These are phyloP conservation scores for Acanthamoeba sp. DNA, from an alignment of 208 protist genomes.

Conservation along the genomic window DNA sequence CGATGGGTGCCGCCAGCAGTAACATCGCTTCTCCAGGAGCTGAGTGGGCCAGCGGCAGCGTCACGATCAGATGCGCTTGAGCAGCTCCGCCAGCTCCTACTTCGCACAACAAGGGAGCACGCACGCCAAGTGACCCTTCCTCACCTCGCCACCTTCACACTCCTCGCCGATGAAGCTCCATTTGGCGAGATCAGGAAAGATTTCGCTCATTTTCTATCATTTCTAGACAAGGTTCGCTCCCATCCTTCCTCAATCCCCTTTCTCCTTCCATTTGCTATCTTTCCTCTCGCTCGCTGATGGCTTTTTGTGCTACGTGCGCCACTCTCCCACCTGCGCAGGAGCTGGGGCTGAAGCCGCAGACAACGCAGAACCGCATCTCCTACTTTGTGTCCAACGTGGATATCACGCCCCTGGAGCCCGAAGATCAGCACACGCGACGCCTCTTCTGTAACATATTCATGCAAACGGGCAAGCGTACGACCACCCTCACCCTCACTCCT, in stretches of 20 bases:
- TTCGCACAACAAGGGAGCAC: background rate
- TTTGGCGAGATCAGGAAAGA: background rate
- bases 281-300: too few species aligned
- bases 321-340: too few species aligned
- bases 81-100: background rate
- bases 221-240: background rate
- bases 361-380: background rate
- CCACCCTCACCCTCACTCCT: too few species aligned
- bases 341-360: background rate
- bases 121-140: background rate
- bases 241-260: background rate
- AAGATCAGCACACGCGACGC: background rate
- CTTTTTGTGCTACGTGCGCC: too few species aligned
- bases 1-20: slow-evolving; percentile 32
- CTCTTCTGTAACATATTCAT: slow-evolving; percentile 34
- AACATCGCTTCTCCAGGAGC: background rate
- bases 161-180: background rate
- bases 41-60: background rate
- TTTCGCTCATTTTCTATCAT: background rate
- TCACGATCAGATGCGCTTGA: background rate
- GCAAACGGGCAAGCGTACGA: slow-evolving; percentile 4
- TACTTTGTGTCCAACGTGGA: background rate
- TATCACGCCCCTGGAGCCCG: background rate
- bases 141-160: background rate
- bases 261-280: background rate